Base-by-base conservation (phyloP, 805 yeast genomes). In the Pichia membranifaciens region DNA sequence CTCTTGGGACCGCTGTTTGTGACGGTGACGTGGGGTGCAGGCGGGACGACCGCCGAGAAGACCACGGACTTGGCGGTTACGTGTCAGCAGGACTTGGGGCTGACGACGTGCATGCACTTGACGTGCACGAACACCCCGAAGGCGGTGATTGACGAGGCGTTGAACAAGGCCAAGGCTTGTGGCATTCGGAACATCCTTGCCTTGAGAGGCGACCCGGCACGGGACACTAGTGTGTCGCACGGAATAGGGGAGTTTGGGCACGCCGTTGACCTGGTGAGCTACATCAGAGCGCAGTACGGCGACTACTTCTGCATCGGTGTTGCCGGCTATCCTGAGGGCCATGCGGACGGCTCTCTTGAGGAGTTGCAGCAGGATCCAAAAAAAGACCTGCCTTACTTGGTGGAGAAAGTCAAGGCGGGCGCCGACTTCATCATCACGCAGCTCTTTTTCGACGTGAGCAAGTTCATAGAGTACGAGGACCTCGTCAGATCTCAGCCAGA, bases 21-120 rank as follows among this genome's bases (percentile, higher is more conserved):
- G 46, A 87, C 96, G 3, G 84, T 93, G 13, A 93, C 99, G 0
- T 93, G 98, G 97, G 99, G 98, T 31, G 98, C 99, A 5, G 98
- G 98, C 36, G 99, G 99, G 3, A 81, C 95, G 5, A 88, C 97
- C 9, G 80, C 91, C 41, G 84, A 79, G 42, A 89, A 88, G 68
- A 87, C 96, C 0, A 65, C 93, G 49, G 91, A 87, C 38, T 71
- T 93, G 49, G 96, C 96, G 1, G 71, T 78, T 21, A 75, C 86
- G 2, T 84, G 95, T 56, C 87, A 85, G 58, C 68, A 75, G 40
- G 87, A 82, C 42, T 72, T 90, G 49, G 83, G 84, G 3, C 68
- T 91, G n/a, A 88, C 96, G 3, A 88, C 96, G 0, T 90, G 96
- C 54, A 74, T 95, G 69, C 99, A 93, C 64, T 70, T 93, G 64